These are phyloP conservation scores for Lyophyllum decastes DNA, from an alignment of 768 basidiomycete genomes.

Conservation along the genomic window DNA sequence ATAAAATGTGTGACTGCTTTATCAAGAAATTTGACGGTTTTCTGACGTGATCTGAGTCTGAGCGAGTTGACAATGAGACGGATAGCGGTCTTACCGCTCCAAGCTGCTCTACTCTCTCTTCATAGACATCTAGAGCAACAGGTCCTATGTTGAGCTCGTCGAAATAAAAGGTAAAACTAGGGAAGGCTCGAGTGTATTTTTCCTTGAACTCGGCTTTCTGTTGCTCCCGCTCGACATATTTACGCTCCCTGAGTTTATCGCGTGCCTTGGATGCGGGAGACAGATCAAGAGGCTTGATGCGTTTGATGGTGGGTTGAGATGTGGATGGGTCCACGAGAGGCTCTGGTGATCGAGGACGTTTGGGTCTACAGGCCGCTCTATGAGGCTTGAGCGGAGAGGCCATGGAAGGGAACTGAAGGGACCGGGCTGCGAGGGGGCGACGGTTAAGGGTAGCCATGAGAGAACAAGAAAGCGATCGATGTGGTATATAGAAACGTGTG, in stretches of 20 bases:
- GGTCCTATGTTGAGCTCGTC: conserved; percentile 58
- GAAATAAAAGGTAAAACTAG: conserved; percentile 82
- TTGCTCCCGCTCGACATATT: conserved; percentile 51
- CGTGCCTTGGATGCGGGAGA: conserved; percentile 22
- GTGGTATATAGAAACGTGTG: background rate
- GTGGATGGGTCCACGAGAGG: conserved; percentile 31
- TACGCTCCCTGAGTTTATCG: conserved; percentile 46
- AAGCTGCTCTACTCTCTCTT: conserved; percentile 60
- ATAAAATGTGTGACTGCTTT: conserved; percentile 86
- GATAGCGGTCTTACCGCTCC: conserved; percentile 66
- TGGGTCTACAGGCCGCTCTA: conserved; percentile 32
- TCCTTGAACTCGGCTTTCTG: conserved; percentile 72
- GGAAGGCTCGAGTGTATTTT: conserved; percentile 88
- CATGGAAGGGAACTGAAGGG: conserved; percentile 32
- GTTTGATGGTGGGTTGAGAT: conserved; percentile 34
- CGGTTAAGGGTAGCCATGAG: conserved; percentile 51
- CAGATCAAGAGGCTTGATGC: conserved; percentile 37
- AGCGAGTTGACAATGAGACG: background rate
- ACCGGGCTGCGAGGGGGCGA: conserved; percentile 47
- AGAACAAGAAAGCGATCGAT: conserved; percentile 20
- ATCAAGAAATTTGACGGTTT: conserved; percentile 87
- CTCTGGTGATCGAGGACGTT: conserved; percentile 57
- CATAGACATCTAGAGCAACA: conserved; percentile 44
- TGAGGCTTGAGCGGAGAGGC: conserved; percentile 34
- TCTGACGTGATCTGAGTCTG: conserved; percentile 41